Base-by-base conservation (phyloP, 2,329 filamentous ascomycete species). In the Epicoccum nigrum region DNA sequence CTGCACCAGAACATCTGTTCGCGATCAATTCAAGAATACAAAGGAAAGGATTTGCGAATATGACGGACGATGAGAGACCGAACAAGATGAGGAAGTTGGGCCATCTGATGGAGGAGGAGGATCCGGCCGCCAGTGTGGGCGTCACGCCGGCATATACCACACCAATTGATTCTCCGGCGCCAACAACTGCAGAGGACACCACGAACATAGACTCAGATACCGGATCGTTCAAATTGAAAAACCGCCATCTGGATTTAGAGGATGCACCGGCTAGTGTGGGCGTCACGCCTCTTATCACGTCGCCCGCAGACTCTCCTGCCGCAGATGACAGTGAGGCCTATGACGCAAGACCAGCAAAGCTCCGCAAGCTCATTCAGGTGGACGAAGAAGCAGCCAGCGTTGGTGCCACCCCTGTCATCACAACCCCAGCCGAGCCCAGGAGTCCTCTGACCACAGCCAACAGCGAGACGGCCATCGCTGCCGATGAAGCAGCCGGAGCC, bases 1-100 rank as follows among this genome's bases (percentile, higher is more conserved):
- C 40, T 17, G 16, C 37, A 28, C 31, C 37, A 37, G 37, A 54
- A 47, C 49, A 40, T 38, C 49, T 39, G 33, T 43, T 39, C 20
- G 13, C 21, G 7, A n/a, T 39, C 49, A 43, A 52, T 47, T 39
- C n/a, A 39, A 25, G 16, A 28, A 44, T 21, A 21, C 16, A 19
- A 45, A 34, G 31, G 7, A 43, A 43, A 23, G 19, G 19, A 16
- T n/a, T 30, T 32, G 7, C 30, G 32, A 72, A 56, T n/a, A 85
- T 84, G 82, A 81, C 81, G 48, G 76, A 75, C 32, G 80, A 81
- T 51, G 82, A 82, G 55, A 72, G 82, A 39, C 83, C 83, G 7
- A 68, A 74, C 2, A 85, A 85, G 64, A 72, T 83, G 51, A 72
- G 78, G 41, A 85, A 85, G 71, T 61, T 82, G 25, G 76, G 73